Conservation (phyloP, 192 early-diverging fungal genomes). For the Dissophora globulifera region DNA sequence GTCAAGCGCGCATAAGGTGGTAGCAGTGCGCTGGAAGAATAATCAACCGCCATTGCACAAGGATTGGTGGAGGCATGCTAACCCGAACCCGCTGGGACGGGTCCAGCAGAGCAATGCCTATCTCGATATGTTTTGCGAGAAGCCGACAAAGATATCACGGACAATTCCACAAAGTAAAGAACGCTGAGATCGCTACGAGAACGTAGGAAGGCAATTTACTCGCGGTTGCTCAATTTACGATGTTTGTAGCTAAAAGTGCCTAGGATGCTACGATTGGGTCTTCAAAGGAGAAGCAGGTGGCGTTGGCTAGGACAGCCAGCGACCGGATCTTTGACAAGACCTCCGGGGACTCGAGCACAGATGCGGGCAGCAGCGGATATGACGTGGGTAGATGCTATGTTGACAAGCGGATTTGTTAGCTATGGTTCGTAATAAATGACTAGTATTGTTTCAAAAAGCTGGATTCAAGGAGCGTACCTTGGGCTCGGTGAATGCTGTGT, state of each 20-base stretch:
- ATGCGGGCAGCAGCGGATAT: constrained; percentile 71
- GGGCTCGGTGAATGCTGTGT: constrained; percentile 67
- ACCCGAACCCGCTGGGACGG: constrained; percentile 35
- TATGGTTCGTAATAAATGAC: too few relatives aligned
- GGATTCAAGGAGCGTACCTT: too few relatives aligned
- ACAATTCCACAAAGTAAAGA: too few relatives aligned
- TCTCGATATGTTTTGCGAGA: constrained; percentile 14
- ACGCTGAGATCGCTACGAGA: too few relatives aligned
- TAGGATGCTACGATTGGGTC: constrained; percentile 17
- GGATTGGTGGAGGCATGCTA: constrained; percentile 30
- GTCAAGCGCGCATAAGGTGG: neutral
- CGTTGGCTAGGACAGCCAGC: constrained; percentile 59
- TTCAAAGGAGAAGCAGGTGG: constrained; percentile 56
- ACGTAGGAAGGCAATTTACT: too few relatives aligned
- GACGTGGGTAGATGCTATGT: constrained; percentile 71
- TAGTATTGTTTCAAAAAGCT: too few relatives aligned
- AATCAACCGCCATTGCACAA: constrained; percentile 20
- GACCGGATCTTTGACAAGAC: constrained; percentile 67
- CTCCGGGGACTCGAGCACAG: constrained; percentile 69
- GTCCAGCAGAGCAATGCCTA: constrained; percentile 20
- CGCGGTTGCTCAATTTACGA: too few relatives aligned
- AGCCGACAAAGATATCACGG: neutral
- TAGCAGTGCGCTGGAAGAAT: constrained; percentile 37
- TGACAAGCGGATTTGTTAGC: neutral
- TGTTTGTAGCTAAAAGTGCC: neutral